Base-by-base conservation (phyloP, 768 basidiomycete genomes). In the Gloeopeniophorella convolvens region DNA sequence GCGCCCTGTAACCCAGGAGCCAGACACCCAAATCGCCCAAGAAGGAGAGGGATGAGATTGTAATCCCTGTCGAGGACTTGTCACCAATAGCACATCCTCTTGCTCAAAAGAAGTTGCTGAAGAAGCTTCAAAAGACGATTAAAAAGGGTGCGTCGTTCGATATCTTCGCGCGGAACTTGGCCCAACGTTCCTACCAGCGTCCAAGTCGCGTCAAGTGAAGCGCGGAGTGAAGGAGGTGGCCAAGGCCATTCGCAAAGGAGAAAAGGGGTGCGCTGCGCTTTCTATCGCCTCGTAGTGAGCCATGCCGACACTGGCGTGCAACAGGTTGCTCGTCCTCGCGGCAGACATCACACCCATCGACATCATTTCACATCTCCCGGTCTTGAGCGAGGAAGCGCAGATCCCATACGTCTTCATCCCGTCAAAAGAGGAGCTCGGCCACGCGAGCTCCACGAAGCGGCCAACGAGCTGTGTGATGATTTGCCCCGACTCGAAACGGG, bases 161-260 rank as follows among this genome's bases (percentile, higher is more conserved):
- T 20, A 28, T n/a, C 18, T 32, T 30, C 24, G 30, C 24, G 12
- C 27, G 26, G 30, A 45, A 20, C 13, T 18, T 42, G 24, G 16
- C 9, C 43, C 58, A 50, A 7, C 21, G 18, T 24, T 35, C 20
- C 43, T 46, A 27, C 31, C 60, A 95, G 92, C 96, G 15, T 93
- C 94, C 21, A 96, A 95, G 67, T 83, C 82, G 33, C 82, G 95
- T 52, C 93, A 96, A 67, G 85, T 98, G 27, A 97, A 96, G 72
- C 81, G 96, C 37, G 96, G 96, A 33, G 95, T 99, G 41, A 98
- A 98, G 69, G 96, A 99, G 68, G 90, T 99, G 28, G 92, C 96
- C 36, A 99, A 99, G 68, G 91, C 91, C 3, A 86, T 99, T 34
- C 79, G 94, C 46, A 99, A 99, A 65, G 94, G 94, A 51, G 95